Evolutionary conservation across 768 basidiomycete species (phyloP).

Genomic region (Chiua virens): DNA sequence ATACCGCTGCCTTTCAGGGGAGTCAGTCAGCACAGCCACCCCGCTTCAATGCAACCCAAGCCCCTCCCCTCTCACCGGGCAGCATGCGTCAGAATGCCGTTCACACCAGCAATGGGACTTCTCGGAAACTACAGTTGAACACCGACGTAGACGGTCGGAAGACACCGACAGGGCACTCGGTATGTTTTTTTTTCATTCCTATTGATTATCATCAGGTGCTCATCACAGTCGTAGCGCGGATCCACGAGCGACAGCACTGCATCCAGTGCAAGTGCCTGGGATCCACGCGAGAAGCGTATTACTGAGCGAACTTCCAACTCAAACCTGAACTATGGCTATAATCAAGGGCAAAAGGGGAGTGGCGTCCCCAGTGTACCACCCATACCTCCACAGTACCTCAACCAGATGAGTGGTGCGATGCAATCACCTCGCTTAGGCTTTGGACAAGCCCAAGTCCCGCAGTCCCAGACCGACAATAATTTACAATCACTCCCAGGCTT

Average conservation of each 20-base stretch:
- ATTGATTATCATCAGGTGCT: slow-evolving; percentile 40
- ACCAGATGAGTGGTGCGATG: slow-evolving; percentile 44
- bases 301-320: slow-evolving; percentile 63
- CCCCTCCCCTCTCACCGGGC: slow-evolving; percentile 43
- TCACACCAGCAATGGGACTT: slow-evolving; percentile 38
- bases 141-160: slow-evolving; percentile 69
- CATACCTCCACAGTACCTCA: slow-evolving; percentile 73
- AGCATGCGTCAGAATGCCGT: slow-evolving; percentile 40
- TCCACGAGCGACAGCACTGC: slow-evolving; percentile 29
- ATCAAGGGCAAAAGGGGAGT: slow-evolving; percentile 32
- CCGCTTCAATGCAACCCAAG: slow-evolving; percentile 57
- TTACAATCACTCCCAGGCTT: slow-evolving; percentile 47
- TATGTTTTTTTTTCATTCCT: slow-evolving; percentile 45
- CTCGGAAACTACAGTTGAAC: slow-evolving; percentile 53
- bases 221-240: slow-evolving; percentile 38
- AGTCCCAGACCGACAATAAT: slow-evolving; percentile 27
- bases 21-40: slow-evolving; percentile 66
- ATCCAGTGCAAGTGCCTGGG: slow-evolving; percentile 51
- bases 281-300: slow-evolving; percentile 61
- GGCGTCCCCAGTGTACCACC: slow-evolving; percentile 66
- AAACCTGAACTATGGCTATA: slow-evolving; percentile 65
- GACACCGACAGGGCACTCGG: slow-evolving; percentile 56
- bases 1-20: slow-evolving; percentile 33
- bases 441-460: slow-evolving; percentile 25
- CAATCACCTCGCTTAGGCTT: slow-evolving; percentile 42